Evolutionary conservation across 441 rosid species (phyloP).

Genomic region (Euphorbia corollata): DNA sequence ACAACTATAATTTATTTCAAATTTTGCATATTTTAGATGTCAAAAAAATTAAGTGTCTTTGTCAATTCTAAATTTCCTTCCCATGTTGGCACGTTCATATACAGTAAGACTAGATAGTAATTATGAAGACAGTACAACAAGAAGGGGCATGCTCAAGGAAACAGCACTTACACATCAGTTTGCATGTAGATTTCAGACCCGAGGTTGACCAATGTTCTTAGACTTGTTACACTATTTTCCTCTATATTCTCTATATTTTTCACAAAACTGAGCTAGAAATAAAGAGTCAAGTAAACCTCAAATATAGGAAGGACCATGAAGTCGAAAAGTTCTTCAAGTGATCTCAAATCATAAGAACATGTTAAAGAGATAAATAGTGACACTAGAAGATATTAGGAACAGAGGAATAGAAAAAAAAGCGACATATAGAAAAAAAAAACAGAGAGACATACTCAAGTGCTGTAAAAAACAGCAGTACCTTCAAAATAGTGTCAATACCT

Average conservation of each 20-base stretch:
- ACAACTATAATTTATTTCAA: not conserved
- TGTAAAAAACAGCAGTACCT: not conserved
- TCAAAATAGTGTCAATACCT: not conserved
- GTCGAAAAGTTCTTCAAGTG: no score
- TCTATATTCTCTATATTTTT: slow-evolving; percentile 59
- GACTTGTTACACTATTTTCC: slow-evolving; percentile 41
- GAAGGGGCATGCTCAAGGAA: slow-evolving; percentile 7
- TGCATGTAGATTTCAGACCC: slow-evolving; percentile 92
- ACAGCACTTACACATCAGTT: slow-evolving; percentile 68
- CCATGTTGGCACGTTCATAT: not conserved
- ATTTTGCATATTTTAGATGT: not conserved
- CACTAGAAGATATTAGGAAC: not conserved
- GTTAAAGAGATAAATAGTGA: not conserved
- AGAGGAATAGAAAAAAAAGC: not conserved
- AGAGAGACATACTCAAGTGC: not conserved
- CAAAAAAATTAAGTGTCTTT: not conserved
- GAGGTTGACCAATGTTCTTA: slow-evolving; percentile 50
- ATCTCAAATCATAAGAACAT: no score
- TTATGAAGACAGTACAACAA: not conserved
- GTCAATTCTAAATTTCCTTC: not conserved
- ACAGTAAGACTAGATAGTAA: not conserved
- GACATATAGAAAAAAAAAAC: not conserved
- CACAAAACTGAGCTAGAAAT: slow-evolving; percentile 26
- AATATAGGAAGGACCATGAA: no score
- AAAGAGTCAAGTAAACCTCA: no score